A percentile compares a stretch with the other conserved stretches of the same genome.
phyloP scores from a whole-genome alignment of 306 rosid genomes.

The Begonia fuchsioides region DNA sequence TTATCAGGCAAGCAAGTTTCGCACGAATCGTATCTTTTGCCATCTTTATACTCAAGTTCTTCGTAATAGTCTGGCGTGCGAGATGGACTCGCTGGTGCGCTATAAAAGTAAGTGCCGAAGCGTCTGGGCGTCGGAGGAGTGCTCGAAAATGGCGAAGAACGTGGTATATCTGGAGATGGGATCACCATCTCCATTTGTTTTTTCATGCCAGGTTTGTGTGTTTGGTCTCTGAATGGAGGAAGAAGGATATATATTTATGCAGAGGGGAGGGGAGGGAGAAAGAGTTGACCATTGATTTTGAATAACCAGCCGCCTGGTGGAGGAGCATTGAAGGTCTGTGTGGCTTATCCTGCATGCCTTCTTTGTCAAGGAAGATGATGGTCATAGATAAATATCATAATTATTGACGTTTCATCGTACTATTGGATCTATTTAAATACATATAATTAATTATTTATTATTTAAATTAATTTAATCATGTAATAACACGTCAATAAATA shows the following conservation, averaged over 20 bases:
- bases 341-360: too few species aligned
- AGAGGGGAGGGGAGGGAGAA: background rate
- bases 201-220: background rate
- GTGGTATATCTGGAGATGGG: conserved; percentile 21
- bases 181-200: conserved; percentile 35
- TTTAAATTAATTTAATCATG: too few species aligned
- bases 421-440: too few species aligned
- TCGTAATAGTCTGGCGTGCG: conserved; percentile 29
- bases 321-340: too few species aligned
- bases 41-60: conserved; percentile 23
- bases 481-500: too few species aligned
- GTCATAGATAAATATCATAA: too few species aligned
- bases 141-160: conserved; percentile 29
- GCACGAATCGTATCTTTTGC: background rate
- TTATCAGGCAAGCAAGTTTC: background rate
- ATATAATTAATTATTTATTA: too few species aligned
- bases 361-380: too few species aligned
- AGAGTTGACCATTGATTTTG: background rate
- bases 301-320: background rate
- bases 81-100: conserved; percentile 72
- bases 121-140: conserved; percentile 50
- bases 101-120: conserved; percentile 36
- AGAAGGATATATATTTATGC: background rate
- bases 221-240: background rate
- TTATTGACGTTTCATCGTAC: too few species aligned